Conservation (phyloP, 192 early-diverging fungal genomes). For the Kickxella alabastrina region DNA sequence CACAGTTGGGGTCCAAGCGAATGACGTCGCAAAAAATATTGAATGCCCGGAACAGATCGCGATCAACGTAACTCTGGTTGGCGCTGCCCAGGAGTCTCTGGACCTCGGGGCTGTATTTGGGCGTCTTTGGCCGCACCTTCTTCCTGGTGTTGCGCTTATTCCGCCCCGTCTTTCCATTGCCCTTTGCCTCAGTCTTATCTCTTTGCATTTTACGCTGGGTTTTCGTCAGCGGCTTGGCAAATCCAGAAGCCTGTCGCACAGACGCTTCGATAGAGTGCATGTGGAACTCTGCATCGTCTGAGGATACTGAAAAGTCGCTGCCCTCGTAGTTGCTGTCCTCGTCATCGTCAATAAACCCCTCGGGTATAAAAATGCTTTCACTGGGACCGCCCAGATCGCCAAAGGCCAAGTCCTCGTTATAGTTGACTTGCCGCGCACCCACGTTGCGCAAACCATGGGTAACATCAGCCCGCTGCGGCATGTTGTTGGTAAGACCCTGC, state of each 20-base stretch:
- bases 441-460: constrained; percentile 1
- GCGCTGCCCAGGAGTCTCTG: constrained; percentile 68
- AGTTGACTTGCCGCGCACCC: constrained; percentile 11
- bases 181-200: not conserved
- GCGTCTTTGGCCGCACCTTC: not conserved
- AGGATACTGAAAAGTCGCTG: constrained; percentile 11
- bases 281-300: constrained; percentile 19
- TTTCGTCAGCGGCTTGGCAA: constrained; percentile 9
- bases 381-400: not conserved
- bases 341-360: constrained; percentile 21
- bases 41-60: constrained; percentile 68
- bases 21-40: constrained; percentile 77
- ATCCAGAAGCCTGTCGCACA: constrained; percentile 13
- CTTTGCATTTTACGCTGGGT: not conserved
- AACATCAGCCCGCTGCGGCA: not conserved
- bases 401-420: constrained; percentile 9
- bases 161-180: not conserved
- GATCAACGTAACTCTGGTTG: constrained; percentile 67
- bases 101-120: constrained; percentile 47
- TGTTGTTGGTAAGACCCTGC: no score
- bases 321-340: constrained; percentile 38
- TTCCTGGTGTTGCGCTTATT: not conserved
- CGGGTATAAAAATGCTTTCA: constrained; percentile 1
- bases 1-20: constrained; percentile 62
- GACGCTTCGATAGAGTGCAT: constrained; percentile 18